A percentile compares a stretch with the other conserved stretches of the same genome.
These are phyloP conservation scores for Aurantiochytrium sp. DNA, from an alignment of 108 stramenopile species.

Conservation along the genomic window DNA sequence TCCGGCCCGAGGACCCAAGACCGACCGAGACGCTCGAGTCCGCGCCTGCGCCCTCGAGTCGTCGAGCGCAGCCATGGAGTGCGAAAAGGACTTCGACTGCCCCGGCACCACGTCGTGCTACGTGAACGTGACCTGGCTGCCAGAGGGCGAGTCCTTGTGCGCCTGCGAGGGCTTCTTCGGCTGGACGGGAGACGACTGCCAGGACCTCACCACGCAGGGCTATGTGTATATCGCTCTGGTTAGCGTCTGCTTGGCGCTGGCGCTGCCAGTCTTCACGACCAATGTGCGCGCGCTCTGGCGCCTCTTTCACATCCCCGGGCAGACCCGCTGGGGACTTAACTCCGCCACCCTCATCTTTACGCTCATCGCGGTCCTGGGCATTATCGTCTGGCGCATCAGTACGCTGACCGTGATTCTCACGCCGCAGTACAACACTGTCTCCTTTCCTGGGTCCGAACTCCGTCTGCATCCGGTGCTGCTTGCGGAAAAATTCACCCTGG, in stretches of 20 bases:
- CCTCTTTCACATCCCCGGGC: neutral
- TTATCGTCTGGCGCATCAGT: neutral
- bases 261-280: neutral
- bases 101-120: neutral
- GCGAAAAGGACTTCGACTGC: conserved; percentile 6
- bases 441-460: neutral
- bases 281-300: neutral
- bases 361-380: neutral
- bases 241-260: neutral
- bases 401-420: neutral
- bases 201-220: neutral
- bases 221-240: neutral
- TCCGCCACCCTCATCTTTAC: neutral
- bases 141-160: neutral
- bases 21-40: too few species aligned
- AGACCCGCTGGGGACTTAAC: neutral
- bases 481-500: neutral
- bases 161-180: neutral
- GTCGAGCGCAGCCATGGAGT: neutral
- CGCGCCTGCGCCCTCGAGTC: too few species aligned
- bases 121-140: neutral
- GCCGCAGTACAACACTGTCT: neutral
- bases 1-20: too few species aligned
- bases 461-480: neutral
- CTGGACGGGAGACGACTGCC: neutral